phyloP scores from a whole-genome alignment of 805 yeast genomes.

The Nakazawaea ernobii region DNA sequence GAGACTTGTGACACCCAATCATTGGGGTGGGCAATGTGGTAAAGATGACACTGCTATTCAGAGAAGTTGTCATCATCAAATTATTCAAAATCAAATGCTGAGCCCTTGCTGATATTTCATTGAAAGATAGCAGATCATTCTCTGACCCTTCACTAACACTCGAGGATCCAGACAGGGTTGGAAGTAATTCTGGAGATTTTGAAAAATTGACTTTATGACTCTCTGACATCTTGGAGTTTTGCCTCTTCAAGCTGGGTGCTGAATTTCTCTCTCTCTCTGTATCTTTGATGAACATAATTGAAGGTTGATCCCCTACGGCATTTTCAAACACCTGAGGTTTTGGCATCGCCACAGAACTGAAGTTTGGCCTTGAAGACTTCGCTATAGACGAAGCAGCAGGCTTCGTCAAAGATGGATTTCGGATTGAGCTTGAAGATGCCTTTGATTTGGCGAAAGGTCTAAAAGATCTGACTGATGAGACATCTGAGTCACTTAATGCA shows the following conservation, averaged over 20 bases:
- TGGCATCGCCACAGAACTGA: slow-evolving; percentile 70
- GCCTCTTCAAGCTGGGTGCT: slow-evolving; percentile 8
- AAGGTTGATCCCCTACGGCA: slow-evolving; percentile 62
- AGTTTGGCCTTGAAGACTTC: slow-evolving; percentile 46
- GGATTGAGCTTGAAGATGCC: background rate
- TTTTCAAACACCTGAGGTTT: slow-evolving; percentile 61
- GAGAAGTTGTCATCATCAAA: slow-evolving; percentile 64
- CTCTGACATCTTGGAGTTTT: slow-evolving; percentile 14
- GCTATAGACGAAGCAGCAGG: background rate
- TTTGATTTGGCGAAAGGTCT: background rate
- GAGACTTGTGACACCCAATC: slow-evolving; percentile 71
- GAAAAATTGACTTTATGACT: slow-evolving; percentile 1
- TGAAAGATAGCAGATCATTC: slow-evolving; percentile 41
- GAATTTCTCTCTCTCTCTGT: slow-evolving; percentile 20
- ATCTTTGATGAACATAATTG: slow-evolving; percentile 55
- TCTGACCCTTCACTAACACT: background rate
- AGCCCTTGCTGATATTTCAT: slow-evolving; percentile 86
- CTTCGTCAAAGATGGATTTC: background rate
- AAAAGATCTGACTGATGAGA: slow-evolving; percentile 1
- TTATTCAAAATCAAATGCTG: slow-evolving; percentile 88
- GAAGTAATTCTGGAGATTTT: slow-evolving; percentile 8
- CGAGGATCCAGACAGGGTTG: background rate
- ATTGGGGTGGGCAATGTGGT: slow-evolving; percentile 89
- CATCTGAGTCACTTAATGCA: slow-evolving; percentile 7
- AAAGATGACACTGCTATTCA: slow-evolving; percentile 66